Base-by-base conservation (phyloP, 805 yeast genomes). In the Candida ortonii region DNA sequence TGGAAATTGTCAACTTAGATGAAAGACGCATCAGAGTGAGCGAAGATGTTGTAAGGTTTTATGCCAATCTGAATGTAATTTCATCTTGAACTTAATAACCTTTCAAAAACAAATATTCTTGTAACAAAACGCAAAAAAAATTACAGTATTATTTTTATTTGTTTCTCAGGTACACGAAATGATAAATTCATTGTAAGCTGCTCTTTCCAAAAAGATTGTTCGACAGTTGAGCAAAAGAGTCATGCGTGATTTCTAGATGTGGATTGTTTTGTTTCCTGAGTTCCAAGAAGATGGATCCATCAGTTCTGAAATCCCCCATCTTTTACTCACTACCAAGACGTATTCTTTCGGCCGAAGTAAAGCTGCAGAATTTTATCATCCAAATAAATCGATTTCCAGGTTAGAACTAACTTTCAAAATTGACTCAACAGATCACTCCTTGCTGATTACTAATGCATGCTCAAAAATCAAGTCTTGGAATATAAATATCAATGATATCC, bases 1-100 rank as follows among this genome's bases (percentile, higher is more conserved):
- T 84, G 14, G 87, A 84, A 53, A 75, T 84, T 20, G 55, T 68
- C 20, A 83, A 84, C 44, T 84, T 84, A 50, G 68, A 75, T 38
- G 76, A 76, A 6, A 56, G 61, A 8, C 75, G 71, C 40, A 78
- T 84, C 26, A 65, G 63, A 26, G 77, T 83, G 4, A 75, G 82
- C 44, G 66, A 66, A 1, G 78, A 70, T 37, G 95, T 84, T 7
- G 70, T 64, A 36, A 53, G 63, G 19, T 84, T 84, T 50, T 84
- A 84, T 53, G 52, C 64, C n/a, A 58, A 69, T 0, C 57, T 80
- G 31, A 61, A 62, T 22, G 38, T 28, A 17, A 25, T 46, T 6
- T 17, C 25, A 28, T 23, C 25, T 11, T 19, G 9, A 12, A 20
- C 8, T 20, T 23, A 13, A 15, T 5, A 17, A 17, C 22, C 11